Conservation (phyloP, 2,329 filamentous ascomycete genomes). For the Venturia nashicola region DNA sequence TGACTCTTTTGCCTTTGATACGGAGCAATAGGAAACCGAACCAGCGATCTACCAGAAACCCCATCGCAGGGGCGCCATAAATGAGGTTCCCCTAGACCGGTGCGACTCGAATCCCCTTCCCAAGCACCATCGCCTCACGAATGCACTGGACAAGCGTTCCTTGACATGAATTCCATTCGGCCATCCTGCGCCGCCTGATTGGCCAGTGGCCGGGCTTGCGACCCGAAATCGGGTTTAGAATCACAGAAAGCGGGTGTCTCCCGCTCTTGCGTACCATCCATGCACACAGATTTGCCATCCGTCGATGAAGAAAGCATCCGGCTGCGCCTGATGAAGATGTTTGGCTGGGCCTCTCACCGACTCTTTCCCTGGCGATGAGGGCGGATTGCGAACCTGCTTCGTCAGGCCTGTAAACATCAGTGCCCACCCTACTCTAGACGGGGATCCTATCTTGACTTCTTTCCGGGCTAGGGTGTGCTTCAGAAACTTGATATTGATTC, state of each 20-base stretch:
- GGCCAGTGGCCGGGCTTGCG: not conserved
- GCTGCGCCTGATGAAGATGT: not conserved
- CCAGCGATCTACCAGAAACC: not conserved
- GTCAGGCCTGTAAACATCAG: not conserved
- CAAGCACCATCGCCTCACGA: not conserved
- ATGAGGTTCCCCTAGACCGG: not conserved
- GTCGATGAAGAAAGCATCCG: constrained; percentile 1
- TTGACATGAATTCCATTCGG: not conserved
- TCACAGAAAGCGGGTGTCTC: not conserved
- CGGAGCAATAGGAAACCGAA: not conserved
- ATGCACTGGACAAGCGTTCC: not conserved
- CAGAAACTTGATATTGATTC: not conserved
- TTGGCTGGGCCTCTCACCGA: constrained; percentile 2
- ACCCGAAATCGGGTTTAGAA: not conserved
- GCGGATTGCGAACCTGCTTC: not conserved
- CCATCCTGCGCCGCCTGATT: not conserved
- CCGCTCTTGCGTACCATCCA: not conserved
- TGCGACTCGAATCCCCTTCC: not conserved
- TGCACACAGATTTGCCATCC: constrained; percentile 1
- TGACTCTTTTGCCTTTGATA: not conserved
- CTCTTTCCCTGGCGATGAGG: not conserved
- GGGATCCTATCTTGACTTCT: not conserved
- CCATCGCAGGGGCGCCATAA: not conserved
- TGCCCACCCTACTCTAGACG: not conserved
- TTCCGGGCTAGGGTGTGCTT: not conserved